phyloP scores from a whole-genome alignment of 2,329 filamentous ascomycete species.

The Penicillium sp. region DNA sequence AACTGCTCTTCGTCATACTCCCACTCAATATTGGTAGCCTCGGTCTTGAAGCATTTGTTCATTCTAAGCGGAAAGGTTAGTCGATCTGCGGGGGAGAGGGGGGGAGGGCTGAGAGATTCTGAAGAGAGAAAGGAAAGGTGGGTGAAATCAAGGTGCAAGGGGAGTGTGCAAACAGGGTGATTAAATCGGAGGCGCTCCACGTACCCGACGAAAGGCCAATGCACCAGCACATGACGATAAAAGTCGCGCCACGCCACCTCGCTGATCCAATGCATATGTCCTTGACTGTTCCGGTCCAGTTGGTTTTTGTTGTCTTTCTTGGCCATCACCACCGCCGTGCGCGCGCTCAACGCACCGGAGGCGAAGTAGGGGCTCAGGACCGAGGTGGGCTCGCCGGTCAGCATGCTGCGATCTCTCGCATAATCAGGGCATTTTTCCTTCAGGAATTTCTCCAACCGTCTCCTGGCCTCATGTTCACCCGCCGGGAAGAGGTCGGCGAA shows the following conservation, averaged over 20 bases:
- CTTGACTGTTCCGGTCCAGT: conserved; percentile 60
- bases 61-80: conserved; percentile 43
- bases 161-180: too few relatives aligned
- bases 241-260: conserved; percentile 86
- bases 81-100: neutral
- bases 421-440: conserved; percentile 59
- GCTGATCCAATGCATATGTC: conserved; percentile 68
- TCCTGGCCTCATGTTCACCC: conserved; percentile 65
- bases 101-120: neutral
- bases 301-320: conserved; percentile 55
- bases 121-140: neutral
- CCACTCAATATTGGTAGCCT: conserved; percentile 78
- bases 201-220: conserved; percentile 67
- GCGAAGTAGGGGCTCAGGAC: conserved; percentile 66
- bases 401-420: conserved; percentile 59
- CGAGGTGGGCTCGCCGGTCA: conserved; percentile 58
- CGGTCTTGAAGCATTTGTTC: conserved; percentile 74
- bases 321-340: conserved; percentile 61
- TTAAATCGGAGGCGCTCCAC: neutral
- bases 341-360: conserved; percentile 60
- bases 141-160: too few relatives aligned
- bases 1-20: conserved; percentile 67
- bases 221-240: conserved; percentile 75
- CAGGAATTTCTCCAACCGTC: conserved; percentile 61
- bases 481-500: conserved; percentile 62